These are phyloP conservation scores for Inonotus obliquus DNA, from an alignment of 1,284 basidiomycete genomes.

Conservation along the genomic window DNA sequence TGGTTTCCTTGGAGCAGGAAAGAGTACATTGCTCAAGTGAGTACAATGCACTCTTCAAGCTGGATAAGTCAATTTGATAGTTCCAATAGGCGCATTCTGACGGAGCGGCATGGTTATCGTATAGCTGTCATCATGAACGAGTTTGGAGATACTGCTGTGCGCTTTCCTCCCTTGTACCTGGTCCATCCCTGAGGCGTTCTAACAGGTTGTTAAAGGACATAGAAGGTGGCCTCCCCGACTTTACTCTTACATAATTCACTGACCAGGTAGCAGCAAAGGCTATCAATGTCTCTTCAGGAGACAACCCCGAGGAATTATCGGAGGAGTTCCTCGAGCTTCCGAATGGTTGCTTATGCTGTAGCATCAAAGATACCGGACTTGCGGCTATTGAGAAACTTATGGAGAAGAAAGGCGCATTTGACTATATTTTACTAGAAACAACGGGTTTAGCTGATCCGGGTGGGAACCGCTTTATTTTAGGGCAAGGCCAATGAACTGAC, in stretches of 20 bases:
- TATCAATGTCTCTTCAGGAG: conserved; percentile 67
- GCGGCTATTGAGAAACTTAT: conserved; percentile 89
- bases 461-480: conserved; percentile 26
- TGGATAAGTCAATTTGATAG: conserved; percentile 1
- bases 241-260: conserved; percentile 28
- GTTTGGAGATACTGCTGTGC: conserved; percentile 78
- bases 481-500: conserved; percentile 1
- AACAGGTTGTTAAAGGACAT: conserved; percentile 45
- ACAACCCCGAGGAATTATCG: conserved; percentile 56
- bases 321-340: conserved; percentile 85
- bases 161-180: conserved; percentile 24
- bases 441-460: conserved; percentile 93
- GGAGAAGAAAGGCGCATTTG: conserved; percentile 78
- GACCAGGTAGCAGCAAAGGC: conserved; percentile 46
- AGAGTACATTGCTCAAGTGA: conserved; percentile 81
- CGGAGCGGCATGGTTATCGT: conserved; percentile 86
- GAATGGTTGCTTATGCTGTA: conserved; percentile 93
- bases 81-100: conserved; percentile 72
- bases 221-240: conserved; percentile 49
- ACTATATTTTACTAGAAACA: conserved; percentile 90
- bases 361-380: conserved; percentile 86
- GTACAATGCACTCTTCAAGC: conserved; percentile 20
- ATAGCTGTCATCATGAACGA: conserved; percentile 99
- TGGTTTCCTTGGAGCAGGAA: conserved; percentile 89
- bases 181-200: conserved; percentile 10